Base-by-base conservation (phyloP, 805 yeast genomes). In the Sugiyamaella smithiae region DNA sequence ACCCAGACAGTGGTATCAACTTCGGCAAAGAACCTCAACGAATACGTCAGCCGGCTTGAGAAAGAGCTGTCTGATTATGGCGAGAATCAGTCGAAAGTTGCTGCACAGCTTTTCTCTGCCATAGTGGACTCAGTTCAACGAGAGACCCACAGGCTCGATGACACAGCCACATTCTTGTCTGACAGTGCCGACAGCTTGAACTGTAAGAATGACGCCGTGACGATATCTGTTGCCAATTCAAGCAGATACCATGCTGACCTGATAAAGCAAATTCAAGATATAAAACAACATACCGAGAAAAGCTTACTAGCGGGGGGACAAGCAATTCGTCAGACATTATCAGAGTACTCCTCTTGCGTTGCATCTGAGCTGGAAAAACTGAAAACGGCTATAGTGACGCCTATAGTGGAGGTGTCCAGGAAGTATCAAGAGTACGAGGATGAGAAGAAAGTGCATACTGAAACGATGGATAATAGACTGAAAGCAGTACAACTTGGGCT, bases 171-270 rank as follows among this genome's bases (percentile, higher is more conserved):
- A 9, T 43, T 36, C 17, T 22, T 53, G 20, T 31, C 19, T 17
- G 56, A 53, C 26, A 50, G 33, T 33, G n/a, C 50, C 32, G 29
- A n/a, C 14, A 43, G 35, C 14, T 35, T 49, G 14, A 51, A 48
- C n/a, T 19, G 29, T n/a, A 22, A 43, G 16, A 40, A 26, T 16
- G 52, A 43, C n/a, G 35, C 22, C n/a, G 29, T 47, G 12, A n/a
- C 6, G 5, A 19, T 12, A 12, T 5, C 38, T 4, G 16, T 19
- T 16, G 12, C 38, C 20, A 35, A 35, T 16, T 14, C 38, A 12
- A 19, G 20, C 22, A 14, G 12, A 14, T 35, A n/a, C 20, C 12
- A 16, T 35, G 9, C 9, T 5, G 16, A 35, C 5, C 19, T 35
- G 22, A 20, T 35, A n/a, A 12, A 35, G 20, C 7, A 35, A 5